A percentile compares a stretch with the other conserved stretches of the same genome.
phyloP scores from a whole-genome alignment of 2,329 filamentous ascomycete genomes.

The Fusarium hainanense region DNA sequence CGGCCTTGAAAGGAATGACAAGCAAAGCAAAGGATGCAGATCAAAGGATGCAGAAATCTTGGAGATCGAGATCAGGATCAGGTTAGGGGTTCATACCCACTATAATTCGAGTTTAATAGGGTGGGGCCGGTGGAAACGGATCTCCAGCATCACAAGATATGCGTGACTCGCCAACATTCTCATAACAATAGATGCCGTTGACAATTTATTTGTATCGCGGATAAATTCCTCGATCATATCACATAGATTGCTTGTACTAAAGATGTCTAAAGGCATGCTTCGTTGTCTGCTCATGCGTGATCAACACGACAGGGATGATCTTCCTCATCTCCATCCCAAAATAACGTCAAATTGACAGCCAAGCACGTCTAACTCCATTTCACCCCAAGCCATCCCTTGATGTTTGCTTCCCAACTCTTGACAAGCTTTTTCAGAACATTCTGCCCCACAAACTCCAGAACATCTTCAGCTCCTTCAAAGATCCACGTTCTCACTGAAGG shows the following conservation, averaged over 20 bases:
- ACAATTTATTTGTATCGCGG: neutral
- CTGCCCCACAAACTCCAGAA: constrained; percentile 44
- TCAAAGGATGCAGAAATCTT: constrained; percentile 33
- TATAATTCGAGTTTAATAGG: constrained; percentile 3
- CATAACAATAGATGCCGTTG: neutral
- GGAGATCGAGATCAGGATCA: constrained; percentile 16
- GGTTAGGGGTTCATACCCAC: constrained; percentile 18
- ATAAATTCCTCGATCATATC: neutral
- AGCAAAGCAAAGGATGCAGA: constrained; percentile 19
- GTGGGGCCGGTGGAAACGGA: neutral
- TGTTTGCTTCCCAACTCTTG: constrained; percentile 51
- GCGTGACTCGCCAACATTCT: neutral
- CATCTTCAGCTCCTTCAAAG: constrained; percentile 41
- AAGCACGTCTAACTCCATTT: constrained; percentile 46
- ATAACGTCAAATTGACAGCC: too few relatives aligned
- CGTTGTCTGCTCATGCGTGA: neutral
- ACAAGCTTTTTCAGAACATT: constrained; percentile 44
- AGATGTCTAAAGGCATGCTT: neutral
- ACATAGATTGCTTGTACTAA: neutral
- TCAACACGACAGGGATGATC: neutral
- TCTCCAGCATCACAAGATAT: neutral
- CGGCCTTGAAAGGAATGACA: neutral
- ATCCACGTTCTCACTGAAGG: constrained; percentile 45
- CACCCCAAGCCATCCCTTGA: constrained; percentile 51
- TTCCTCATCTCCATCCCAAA: neutral